Percentiles rank a stretch among this genome's conserved stretches.
phyloP scores from a whole-genome alignment of 257 asterid species.

The Asclepias syriaca region DNA sequence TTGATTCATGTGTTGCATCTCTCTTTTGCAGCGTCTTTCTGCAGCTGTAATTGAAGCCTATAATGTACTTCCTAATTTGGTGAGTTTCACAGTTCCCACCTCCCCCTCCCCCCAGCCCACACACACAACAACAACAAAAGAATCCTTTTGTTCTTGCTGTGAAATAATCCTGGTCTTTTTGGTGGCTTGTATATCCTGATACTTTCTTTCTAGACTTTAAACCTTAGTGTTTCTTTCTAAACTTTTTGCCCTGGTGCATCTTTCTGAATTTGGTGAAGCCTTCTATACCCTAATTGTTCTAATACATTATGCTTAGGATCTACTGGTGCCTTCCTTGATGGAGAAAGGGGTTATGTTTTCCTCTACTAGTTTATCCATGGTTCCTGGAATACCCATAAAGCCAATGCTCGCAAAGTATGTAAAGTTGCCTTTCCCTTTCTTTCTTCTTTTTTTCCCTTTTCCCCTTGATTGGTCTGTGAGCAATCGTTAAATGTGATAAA shows the following conservation, averaged over 20 bases:
- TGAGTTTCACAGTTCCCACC: conserved; percentile 17
- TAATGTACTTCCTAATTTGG: conserved; percentile 81
- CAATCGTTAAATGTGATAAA: not conserved
- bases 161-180: not conserved
- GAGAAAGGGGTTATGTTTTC: conserved; percentile 74
- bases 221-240: not conserved
- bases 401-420: conserved; percentile 94
- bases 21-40: conserved; percentile 49
- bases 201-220: not conserved
- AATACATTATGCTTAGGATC: conserved; percentile 43
- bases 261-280: not conserved
- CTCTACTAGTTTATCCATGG: conserved; percentile 60
- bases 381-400: conserved; percentile 88
- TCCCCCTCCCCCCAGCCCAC: too few relatives aligned
- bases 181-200: not conserved
- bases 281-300: not conserved
- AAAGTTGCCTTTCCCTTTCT: not conserved
- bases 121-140: too few relatives aligned
- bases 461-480: not conserved
- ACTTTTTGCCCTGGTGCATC: not conserved
- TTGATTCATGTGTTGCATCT: conserved; percentile 1
- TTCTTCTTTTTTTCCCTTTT: too few relatives aligned
- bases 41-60: conserved; percentile 76
- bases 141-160: not conserved
- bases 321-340: conserved; percentile 67